Conservation (phyloP, 1,139 yeast species). For the Suhomyces yuchorum region DNA sequence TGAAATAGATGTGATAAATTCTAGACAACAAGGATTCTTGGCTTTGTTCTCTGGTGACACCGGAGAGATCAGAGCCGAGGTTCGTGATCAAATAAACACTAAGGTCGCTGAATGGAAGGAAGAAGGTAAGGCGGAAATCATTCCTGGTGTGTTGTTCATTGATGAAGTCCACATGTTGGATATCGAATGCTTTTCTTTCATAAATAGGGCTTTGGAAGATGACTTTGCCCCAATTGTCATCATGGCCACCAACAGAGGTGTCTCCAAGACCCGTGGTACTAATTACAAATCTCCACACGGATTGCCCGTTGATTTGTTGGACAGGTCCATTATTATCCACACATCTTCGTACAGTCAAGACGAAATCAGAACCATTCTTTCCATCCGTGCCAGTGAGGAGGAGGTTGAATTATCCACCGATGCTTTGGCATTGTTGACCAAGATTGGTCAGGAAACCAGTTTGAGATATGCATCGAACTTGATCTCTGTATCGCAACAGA, state of each 20-base stretch:
- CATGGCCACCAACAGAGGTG: slow-evolving; percentile 98
- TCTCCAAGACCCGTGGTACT: slow-evolving; percentile 90
- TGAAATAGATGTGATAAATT: slow-evolving; percentile 97
- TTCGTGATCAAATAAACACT: slow-evolving; percentile 93
- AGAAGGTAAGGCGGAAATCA: slow-evolving; percentile 97
- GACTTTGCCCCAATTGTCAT: slow-evolving; percentile 96
- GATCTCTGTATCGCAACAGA: slow-evolving; percentile 84
- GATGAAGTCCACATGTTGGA: slow-evolving; percentile 99
- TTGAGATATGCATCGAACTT: slow-evolving; percentile 91
- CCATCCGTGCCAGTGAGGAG: slow-evolving; percentile 94
- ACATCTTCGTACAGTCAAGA: slow-evolving; percentile 75
- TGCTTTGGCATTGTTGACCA: slow-evolving; percentile 86
- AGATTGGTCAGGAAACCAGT: slow-evolving; percentile 90
- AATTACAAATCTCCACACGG: slow-evolving; percentile 96
- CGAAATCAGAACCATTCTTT: slow-evolving; percentile 82
- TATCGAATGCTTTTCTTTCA: slow-evolving; percentile 92
- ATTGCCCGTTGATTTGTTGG: slow-evolving; percentile 89
- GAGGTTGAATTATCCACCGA: slow-evolving; percentile 84
- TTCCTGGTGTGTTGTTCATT: slow-evolving; percentile 97
- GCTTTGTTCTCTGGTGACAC: slow-evolving; percentile 97
- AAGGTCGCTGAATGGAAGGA: slow-evolving; percentile 99
- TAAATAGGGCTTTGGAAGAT: slow-evolving; percentile 95
- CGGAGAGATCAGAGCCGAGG: slow-evolving; percentile 94
- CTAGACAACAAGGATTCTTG: slow-evolving; percentile 95
- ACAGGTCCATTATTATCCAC: slow-evolving; percentile 89